Conservation (phyloP, 257 asterid species). For the Ajuga chamaepitys region DNA sequence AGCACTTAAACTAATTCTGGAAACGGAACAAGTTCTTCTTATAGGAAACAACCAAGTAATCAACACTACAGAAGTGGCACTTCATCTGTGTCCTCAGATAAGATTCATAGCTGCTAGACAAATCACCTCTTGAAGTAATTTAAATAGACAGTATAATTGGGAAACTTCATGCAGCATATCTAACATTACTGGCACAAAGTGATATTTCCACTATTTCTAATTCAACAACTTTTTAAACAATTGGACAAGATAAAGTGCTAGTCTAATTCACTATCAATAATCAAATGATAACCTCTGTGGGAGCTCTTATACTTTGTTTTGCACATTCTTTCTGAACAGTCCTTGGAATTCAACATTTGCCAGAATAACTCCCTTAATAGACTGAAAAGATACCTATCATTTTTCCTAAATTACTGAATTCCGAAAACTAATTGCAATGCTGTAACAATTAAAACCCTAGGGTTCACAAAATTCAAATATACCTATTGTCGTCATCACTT, state of each 20-base stretch:
- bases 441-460: slow-evolving; percentile 3
- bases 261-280: neutral
- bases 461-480: neutral
- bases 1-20: neutral
- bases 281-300: neutral
- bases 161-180: neutral
- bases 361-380: too few species aligned
- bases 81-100: neutral
- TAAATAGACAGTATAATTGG: neutral
- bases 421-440: neutral
- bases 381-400: neutral
- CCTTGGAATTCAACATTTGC: neutral
- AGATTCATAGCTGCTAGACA: neutral
- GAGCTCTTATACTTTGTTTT: neutral
- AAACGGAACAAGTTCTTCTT: neutral
- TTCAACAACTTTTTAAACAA: neutral
- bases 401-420: neutral
- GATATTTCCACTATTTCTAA: neutral
- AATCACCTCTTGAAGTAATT: neutral
- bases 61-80: neutral
- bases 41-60: neutral
- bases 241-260: slow-evolving; percentile 1
- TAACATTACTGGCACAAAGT: neutral
- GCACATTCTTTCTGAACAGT: neutral
- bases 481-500: slow-evolving; percentile 64